Percentiles rank a stretch among this genome's conserved stretches.
Conservation (phyloP, 306 rosid genomes). For the Quercus variabilis region DNA sequence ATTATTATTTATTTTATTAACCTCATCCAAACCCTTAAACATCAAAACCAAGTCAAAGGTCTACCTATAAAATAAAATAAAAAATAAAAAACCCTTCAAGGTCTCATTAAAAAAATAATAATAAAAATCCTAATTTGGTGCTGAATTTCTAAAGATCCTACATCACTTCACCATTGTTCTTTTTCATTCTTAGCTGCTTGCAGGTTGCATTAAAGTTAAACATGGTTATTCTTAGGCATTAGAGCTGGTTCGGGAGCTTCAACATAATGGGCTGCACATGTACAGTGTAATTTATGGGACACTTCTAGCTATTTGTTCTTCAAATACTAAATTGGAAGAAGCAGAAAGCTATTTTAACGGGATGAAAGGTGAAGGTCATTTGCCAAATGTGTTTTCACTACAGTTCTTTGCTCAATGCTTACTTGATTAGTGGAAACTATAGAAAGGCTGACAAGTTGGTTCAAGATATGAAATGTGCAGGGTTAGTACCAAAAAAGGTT, state of each 20-base stretch:
- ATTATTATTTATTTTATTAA: too few relatives aligned
- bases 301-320: constrained; percentile 82
- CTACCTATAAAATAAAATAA: too few relatives aligned
- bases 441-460: constrained; percentile 67
- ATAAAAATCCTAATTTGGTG: too few relatives aligned
- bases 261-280: constrained; percentile 49
- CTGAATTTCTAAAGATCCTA: too few relatives aligned
- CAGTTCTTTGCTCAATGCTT: constrained; percentile 85
- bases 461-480: constrained; percentile 74
- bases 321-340: constrained; percentile 68
- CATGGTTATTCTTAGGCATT: constrained; percentile 72
- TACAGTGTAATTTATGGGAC: constrained; percentile 78
- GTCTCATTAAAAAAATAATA: too few relatives aligned
- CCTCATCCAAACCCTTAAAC: too few relatives aligned
- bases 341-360: constrained; percentile 71
- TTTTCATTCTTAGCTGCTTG: constrained; percentile 56
- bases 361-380: constrained; percentile 77
- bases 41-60: too few relatives aligned
- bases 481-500: constrained; percentile 96
- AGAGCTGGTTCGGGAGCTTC: constrained; percentile 72
- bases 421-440: constrained; percentile 58
- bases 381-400: constrained; percentile 72
- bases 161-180: constrained; percentile 18
- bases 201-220: constrained; percentile 76
- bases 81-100: too few relatives aligned